Evolutionary conservation across 805 yeast species (phyloP).

Genomic region (Saturnispora gosingensis): DNA sequence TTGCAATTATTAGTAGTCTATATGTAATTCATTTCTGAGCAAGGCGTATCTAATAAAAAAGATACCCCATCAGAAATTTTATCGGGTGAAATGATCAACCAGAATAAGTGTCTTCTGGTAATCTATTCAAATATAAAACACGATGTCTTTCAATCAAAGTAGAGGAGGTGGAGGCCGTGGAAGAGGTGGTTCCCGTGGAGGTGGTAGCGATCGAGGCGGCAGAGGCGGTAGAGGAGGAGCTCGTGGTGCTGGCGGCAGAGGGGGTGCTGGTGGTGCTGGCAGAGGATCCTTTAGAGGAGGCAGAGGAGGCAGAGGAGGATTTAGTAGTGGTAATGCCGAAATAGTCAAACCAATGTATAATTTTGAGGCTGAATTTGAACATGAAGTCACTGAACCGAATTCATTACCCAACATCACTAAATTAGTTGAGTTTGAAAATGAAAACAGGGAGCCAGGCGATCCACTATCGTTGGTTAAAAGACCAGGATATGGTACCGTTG

Average conservation of each 20-base stretch:
- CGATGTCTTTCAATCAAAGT: not conserved
- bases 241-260: constrained; percentile 13
- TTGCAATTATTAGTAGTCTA: no score
- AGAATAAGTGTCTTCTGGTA: no score
- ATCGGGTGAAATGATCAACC: no score
- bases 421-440: constrained; percentile 8
- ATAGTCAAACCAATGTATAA: constrained; percentile 16
- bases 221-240: constrained; percentile 5
- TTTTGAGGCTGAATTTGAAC: constrained; percentile 14
- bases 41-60: no score
- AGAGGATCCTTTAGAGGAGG: constrained; percentile 13
- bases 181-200: not conserved
- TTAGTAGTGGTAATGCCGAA: constrained; percentile 11
- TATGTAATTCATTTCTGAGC: no score
- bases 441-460: constrained; percentile 10
- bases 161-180: not conserved
- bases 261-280: constrained; percentile 11
- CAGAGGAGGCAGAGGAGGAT: constrained; percentile 12
- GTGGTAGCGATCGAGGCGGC: constrained; percentile 1
- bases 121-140: not conserved
- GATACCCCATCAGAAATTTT: no score
- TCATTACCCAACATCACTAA: constrained; percentile 12
- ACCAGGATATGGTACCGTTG: constrained; percentile 20
- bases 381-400: constrained; percentile 10
- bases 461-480: constrained; percentile 14